These are phyloP conservation scores for Calocybe cyanea DNA, from an alignment of 768 basidiomycete species.

Conservation along the genomic window DNA sequence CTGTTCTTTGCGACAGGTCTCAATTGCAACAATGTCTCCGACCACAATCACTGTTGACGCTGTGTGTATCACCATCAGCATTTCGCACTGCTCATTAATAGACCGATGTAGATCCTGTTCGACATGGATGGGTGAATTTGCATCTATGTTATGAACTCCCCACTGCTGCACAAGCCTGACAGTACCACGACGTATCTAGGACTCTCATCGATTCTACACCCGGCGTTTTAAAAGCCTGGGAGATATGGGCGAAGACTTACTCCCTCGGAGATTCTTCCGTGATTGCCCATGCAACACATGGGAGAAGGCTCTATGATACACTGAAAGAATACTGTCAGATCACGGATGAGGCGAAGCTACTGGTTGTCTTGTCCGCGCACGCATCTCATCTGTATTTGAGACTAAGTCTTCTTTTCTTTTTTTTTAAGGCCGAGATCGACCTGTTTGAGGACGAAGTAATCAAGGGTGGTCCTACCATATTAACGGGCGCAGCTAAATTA, in stretches of 20 bases:
- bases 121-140: slow-evolving; percentile 62
- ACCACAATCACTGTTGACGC: slow-evolving; percentile 44
- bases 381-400: background rate
- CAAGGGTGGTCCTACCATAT: slow-evolving; percentile 52
- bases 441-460: slow-evolving; percentile 80
- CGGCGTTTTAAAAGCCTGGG: slow-evolving; percentile 78
- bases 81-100: slow-evolving; percentile 5
- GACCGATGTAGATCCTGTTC: slow-evolving; percentile 49
- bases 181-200: slow-evolving; percentile 26
- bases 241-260: slow-evolving; percentile 62
- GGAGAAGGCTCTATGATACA: slow-evolving; percentile 73
- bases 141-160: no score
- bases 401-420: background rate
- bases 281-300: slow-evolving; percentile 64
- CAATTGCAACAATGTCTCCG: slow-evolving; percentile 26
- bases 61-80: slow-evolving; percentile 31
- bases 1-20: no score
- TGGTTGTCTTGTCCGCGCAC: slow-evolving; percentile 35
- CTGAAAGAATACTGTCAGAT: slow-evolving; percentile 66
- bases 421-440: slow-evolving; percentile 55
- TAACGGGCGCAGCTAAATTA: slow-evolving; percentile 64
- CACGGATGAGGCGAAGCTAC: slow-evolving; percentile 49
- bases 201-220: slow-evolving; percentile 82
- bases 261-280: slow-evolving; percentile 41
- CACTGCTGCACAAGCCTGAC: no score